Base-by-base conservation (phyloP, 345 rosid genomes). In the Zanthoxylum bungeanum region DNA sequence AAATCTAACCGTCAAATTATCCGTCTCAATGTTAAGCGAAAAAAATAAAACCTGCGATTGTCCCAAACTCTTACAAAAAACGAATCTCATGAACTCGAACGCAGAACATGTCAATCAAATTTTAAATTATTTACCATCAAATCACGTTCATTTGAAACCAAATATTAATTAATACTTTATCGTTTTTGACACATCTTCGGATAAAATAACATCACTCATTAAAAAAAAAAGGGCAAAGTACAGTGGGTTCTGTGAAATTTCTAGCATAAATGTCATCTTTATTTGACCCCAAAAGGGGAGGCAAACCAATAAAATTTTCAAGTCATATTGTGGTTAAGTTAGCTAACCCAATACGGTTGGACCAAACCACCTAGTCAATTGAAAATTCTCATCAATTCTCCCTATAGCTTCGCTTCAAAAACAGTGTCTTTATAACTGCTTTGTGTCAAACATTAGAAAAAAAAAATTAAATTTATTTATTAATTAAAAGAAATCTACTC, bases 261-360 rank as follows among this genome's bases (percentile, higher is more conserved):
- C 6, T 17, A 44, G 19, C 19, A 17, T 14, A 44, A 19, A n/a
- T n/a, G 49, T 44, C 49, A 14, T 14, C 12, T 44, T 44, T n/a
- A n/a, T 44, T 44, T 44, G 49, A 44, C 49, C 49, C 49, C 16
- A 44, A 44, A 44, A 44, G 49, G 4, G n/a, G 49, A 14, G 16
- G 17, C 49, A 14, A 44, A 12, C 49, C 4, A 34, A 14, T 19
- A 44, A n/a, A n/a, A n/a, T n/a, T n/a, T n/a, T n/a, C n/a, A n/a
- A n/a, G n/a, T n/a, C n/a, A n/a, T n/a, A 44, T 33, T 59, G 50
- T 49, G 33, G 37, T 42, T 4, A 56, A 22, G 80, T 50, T 77
- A 72, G 80, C 71, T 69, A 68, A 84, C 76, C 80, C 77, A 74
- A 78, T 70, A 81, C 78, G 63, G 87, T 81, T 84, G 82, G 85